Evolutionary conservation across 208 protist genomes (phyloP).

Genomic region (Trypanosoma cruzi): DNA sequence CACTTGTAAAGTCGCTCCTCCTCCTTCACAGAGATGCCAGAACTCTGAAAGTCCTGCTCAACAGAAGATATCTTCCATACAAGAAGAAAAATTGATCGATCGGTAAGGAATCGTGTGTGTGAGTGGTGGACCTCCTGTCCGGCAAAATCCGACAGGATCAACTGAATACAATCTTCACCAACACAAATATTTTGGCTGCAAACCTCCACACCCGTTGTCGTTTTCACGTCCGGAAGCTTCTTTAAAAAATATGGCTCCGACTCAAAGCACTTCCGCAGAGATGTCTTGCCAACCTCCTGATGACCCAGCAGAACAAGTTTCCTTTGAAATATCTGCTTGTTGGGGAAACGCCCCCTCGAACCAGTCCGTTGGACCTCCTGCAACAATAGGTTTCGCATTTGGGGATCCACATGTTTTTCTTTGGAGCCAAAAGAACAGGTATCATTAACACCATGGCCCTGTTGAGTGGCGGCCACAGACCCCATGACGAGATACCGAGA

Average conservation of each 20-base stretch:
- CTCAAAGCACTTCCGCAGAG: constrained; percentile 88
- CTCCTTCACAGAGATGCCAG: constrained; percentile 75
- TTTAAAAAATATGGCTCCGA: constrained; percentile 85
- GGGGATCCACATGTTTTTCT: constrained; percentile 25
- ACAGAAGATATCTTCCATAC: constrained; percentile 92
- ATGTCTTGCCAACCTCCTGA: constrained; percentile 92
- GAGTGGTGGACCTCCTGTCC: constrained; percentile 90
- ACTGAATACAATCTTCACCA: constrained; percentile 57
- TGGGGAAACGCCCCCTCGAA: constrained; percentile 48
- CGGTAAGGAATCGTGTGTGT: constrained; percentile 84
- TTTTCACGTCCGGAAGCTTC: constrained; percentile 74
- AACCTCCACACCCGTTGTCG: constrained; percentile 85
- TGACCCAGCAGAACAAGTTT: constrained; percentile 88
- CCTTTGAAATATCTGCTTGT: constrained; percentile 64
- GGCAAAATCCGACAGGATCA: constrained; percentile 85
- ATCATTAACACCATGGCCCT: neutral
- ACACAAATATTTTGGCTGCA: constrained; percentile 56
- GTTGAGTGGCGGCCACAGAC: constrained; percentile 26
- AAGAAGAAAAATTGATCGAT: constrained; percentile 84
- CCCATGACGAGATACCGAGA: constrained; percentile 54
- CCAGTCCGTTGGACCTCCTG: constrained; percentile 13
- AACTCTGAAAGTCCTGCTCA: constrained; percentile 84
- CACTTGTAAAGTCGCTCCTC: constrained; percentile 86
- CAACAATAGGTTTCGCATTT: constrained; percentile 1
- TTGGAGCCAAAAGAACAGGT: neutral